Conservation (phyloP, 257 asterid genomes). For the Nicotiana undulata region DNA sequence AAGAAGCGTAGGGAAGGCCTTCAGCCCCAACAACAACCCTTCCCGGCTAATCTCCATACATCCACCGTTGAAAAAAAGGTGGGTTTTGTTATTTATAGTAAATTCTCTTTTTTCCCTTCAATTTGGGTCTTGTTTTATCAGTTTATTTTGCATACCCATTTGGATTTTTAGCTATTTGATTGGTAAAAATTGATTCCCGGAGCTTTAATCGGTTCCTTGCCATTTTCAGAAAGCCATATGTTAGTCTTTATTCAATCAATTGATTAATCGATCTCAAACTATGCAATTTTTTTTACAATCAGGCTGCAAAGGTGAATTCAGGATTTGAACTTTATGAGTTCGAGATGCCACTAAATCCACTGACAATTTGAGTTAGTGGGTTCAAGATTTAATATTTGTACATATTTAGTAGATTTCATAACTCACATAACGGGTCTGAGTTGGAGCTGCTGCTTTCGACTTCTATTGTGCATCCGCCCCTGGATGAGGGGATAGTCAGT, state of each 20-base stretch:
- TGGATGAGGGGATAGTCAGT: background rate
- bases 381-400: no score
- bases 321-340: no score
- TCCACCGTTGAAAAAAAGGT: slow-evolving; percentile 69
- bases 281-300: background rate
- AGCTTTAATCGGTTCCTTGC: background rate
- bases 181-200: background rate
- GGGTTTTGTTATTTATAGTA: no score
- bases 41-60: slow-evolving; percentile 40
- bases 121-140: background rate
- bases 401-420: no score
- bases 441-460: no score
- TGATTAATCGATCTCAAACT: background rate
- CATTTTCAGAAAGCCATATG: background rate
- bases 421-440: no score
- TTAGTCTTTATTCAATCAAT: background rate
- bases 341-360: no score
- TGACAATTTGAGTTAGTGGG: no score
- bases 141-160: background rate
- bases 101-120: background rate
- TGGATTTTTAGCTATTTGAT: background rate
- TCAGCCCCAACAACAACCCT: slow-evolving; percentile 39
- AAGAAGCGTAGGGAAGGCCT: slow-evolving; percentile 90
- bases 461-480: no score
- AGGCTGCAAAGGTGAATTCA: no score